Evolutionary conservation across 1,139 yeast genomes (phyloP), one percentile per base, ranked within the genome.

Genomic region (Yamadazyma diddensiae): DNA sequence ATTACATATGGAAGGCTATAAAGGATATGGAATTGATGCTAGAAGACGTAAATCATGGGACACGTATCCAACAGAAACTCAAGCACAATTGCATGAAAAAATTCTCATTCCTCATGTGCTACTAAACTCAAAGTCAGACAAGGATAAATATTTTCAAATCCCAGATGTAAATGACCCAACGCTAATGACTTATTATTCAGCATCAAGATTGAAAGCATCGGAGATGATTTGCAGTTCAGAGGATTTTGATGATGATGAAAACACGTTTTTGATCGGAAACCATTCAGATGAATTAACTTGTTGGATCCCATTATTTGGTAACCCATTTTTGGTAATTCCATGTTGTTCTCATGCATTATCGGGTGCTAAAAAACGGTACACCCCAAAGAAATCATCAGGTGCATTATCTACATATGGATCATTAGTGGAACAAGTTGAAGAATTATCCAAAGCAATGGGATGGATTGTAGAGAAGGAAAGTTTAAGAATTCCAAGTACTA

Each of bases 211-310:
- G 21, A 54, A 79, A 16, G 55, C 65, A 15, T 77, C 86, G 4
- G 68, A 81, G 1, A 70, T 65, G 39, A 84, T 86, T 6, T 64
- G 70, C 25, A 79, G 83, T 36, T 71, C 79, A 8, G 79, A 82
- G 1, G 82, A 79, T 26, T 82, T 83, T 40, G 79, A 84, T 0
- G 53, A 61, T 40, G 79, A 84, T 0, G 53, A 61, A 16, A 74
- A 82, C 45, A 81, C 95, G 0, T 92, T 92, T 49, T 60, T 90
- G 25, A 88, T 92, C 32, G 98, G 97, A 1, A 92, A 92, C 52
- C 98, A 92, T 51, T 85, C 95, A 0, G 98, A 92, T 54, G 97
- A 92, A 53, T 68, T 92, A 37, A 90, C 97, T 0, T 85, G 95
- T 44, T 92, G 97, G 97, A 79, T 90, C 18, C 98, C 98, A 2